phyloP scores from a whole-genome alignment of 345 rosid species.

The Salix koriyanagi region DNA sequence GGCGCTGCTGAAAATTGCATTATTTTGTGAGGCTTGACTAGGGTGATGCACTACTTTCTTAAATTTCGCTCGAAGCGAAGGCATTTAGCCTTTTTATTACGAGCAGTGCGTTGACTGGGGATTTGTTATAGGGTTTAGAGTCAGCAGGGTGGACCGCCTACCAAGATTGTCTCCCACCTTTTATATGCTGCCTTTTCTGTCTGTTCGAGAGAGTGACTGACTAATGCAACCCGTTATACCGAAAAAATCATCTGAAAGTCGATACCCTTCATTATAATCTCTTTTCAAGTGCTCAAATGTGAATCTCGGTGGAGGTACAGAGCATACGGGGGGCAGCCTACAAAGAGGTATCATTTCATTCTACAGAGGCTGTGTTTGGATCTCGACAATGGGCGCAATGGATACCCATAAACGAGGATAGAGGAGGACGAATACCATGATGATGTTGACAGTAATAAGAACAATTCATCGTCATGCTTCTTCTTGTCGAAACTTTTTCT shows the following conservation, averaged over 20 bases:
- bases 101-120: constrained; percentile 29
- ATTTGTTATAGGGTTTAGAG: constrained; percentile 38
- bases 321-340: neutral
- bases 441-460: neutral
- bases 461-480: neutral
- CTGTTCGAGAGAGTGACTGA: constrained; percentile 22
- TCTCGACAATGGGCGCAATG: too few species aligned
- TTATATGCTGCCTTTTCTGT: constrained; percentile 30
- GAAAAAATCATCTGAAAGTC: constrained; percentile 28
- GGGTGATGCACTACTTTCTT: neutral
- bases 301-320: constrained; percentile 20
- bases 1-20: neutral
- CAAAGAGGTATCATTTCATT: constrained; percentile 1
- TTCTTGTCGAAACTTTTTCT: neutral
- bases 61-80: constrained; percentile 15
- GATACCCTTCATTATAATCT: constrained; percentile 21
- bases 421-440: neutral
- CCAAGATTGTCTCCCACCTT: constrained; percentile 45
- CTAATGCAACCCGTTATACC: constrained; percentile 26
- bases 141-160: constrained; percentile 34
- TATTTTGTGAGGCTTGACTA: constrained; percentile 19
- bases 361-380: neutral
- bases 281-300: constrained; percentile 16
- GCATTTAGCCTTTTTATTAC: constrained; percentile 4
- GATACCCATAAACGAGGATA: neutral